Conservation (phyloP, 2,329 filamentous ascomycete species). For the Diaporthe eres region DNA sequence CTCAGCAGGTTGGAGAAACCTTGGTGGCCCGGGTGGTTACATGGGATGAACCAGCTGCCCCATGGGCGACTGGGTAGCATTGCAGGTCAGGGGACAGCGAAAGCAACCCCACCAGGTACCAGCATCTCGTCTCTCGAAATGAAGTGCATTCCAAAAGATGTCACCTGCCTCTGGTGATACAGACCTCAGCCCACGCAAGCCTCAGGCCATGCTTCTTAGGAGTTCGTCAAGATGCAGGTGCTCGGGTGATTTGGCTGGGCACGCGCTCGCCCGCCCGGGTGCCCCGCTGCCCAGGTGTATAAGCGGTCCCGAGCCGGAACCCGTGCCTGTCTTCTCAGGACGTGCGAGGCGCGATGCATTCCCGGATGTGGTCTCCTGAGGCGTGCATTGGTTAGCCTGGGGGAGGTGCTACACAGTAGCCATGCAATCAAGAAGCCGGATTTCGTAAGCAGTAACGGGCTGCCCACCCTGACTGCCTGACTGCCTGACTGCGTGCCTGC, state of each 20-base stretch:
- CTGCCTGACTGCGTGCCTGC: neutral
- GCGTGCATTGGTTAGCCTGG: neutral
- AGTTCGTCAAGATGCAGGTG: slow-evolving; percentile 4
- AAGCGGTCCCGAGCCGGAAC: neutral
- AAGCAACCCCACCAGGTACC: slow-evolving; percentile 15
- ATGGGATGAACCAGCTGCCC: slow-evolving; percentile 21
- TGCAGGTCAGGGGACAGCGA: slow-evolving; percentile 27
- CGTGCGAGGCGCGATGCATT: neutral
- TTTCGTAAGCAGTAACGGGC: neutral
- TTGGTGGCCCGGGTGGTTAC: neutral
- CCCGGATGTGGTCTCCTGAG: neutral
- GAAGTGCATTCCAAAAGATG: neutral
- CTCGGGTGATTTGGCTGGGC: slow-evolving; percentile 3
- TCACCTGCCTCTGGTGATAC: slow-evolving; percentile 20
- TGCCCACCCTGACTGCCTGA: neutral
- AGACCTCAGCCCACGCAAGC: slow-evolving; percentile 3
- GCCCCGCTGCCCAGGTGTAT: neutral
- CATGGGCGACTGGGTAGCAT: neutral
- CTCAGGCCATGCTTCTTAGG: neutral
- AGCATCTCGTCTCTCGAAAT: slow-evolving; percentile 10
- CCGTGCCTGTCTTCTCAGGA: neutral
- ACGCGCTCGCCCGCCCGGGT: neutral
- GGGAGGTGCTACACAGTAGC: too few species aligned
- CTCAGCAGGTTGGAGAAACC: slow-evolving; percentile 10
- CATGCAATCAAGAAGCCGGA: neutral